Evolutionary conservation across 345 rosid species (phyloP).

Genomic region (Litchi chinensis): DNA sequence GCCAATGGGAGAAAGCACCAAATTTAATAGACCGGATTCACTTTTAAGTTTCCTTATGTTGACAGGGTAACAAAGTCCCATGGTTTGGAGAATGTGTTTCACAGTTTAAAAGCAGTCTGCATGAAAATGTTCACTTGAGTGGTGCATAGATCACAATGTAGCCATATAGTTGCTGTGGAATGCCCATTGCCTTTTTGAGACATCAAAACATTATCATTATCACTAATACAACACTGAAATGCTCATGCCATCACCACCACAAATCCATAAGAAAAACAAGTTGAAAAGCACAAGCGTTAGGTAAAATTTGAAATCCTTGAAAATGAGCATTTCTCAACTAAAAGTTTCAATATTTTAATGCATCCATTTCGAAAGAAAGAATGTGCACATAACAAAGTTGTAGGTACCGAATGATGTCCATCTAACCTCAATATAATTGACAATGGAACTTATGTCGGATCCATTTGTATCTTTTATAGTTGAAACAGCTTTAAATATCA

Average conservation of each 20-base stretch:
- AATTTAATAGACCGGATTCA: not conserved
- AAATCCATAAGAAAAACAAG: not conserved
- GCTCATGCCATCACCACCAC: not conserved
- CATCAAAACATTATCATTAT: not conserved
- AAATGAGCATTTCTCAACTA: not conserved
- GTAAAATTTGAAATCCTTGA: not conserved
- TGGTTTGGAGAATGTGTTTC: not conserved
- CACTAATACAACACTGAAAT: not conserved
- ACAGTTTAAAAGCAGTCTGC: too few relatives aligned
- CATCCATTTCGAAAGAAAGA: constrained; percentile 9
- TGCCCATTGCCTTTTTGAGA: not conserved
- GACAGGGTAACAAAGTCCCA: too few relatives aligned
- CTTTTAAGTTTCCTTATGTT: not conserved
- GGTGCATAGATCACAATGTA: too few relatives aligned
- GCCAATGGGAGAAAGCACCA: not conserved
- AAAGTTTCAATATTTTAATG: not conserved
- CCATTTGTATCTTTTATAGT: constrained; percentile 51
- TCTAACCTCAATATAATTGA: constrained; percentile 66
- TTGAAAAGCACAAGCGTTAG: not conserved
- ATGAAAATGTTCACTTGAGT: too few relatives aligned
- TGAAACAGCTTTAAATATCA: constrained; percentile 84
- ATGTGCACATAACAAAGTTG: constrained; percentile 11
- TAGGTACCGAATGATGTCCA: constrained; percentile 20
- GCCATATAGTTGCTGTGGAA: not conserved
- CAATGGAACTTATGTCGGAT: constrained; percentile 56